Percentiles rank a stretch among this genome's conserved stretches.
These are phyloP conservation scores for Ascochyta pisi DNA, from an alignment of 2,329 filamentous ascomycete species.

Conservation along the genomic window DNA sequence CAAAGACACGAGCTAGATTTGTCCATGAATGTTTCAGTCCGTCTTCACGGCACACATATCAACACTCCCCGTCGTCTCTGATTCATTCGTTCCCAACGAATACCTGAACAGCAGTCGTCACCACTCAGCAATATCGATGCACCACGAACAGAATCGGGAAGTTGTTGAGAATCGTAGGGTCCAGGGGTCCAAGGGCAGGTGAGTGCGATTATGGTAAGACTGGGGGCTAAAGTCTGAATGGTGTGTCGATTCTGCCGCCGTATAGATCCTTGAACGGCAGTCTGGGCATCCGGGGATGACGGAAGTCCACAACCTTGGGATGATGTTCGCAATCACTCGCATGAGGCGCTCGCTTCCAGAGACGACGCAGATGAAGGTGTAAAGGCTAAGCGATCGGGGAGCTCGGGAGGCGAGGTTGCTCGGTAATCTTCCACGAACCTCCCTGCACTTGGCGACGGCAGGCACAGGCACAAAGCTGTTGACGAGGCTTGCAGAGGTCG, in stretches of 20 bases:
- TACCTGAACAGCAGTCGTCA: slow-evolving; percentile 4
- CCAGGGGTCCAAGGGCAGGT: slow-evolving; percentile 13
- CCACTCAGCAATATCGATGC: slow-evolving; percentile 12
- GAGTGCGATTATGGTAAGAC: slow-evolving; percentile 14
- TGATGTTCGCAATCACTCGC: slow-evolving; percentile 11
- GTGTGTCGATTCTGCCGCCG: slow-evolving; percentile 26
- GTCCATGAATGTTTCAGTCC: slow-evolving; percentile 5
- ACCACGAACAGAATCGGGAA: slow-evolving; percentile 25
- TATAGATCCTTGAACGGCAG: slow-evolving; percentile 23
- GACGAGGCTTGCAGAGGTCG: slow-evolving; percentile 17
- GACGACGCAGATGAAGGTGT: slow-evolving; percentile 8
- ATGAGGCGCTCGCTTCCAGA: slow-evolving; percentile 3
- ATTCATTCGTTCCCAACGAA: not conserved
- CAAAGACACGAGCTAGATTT: slow-evolving; percentile 1
- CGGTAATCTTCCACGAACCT: slow-evolving; percentile 7
- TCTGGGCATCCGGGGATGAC: slow-evolving; percentile 24
- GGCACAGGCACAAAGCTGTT: slow-evolving; percentile 6
- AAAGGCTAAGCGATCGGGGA: slow-evolving; percentile 23
- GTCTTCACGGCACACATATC: slow-evolving; percentile 2
- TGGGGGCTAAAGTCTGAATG: slow-evolving; percentile 6
- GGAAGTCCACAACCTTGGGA: slow-evolving; percentile 24
- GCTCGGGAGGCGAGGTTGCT: slow-evolving; percentile 19
- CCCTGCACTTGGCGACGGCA: slow-evolving; percentile 1
- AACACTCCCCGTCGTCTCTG: slow-evolving; percentile 1
- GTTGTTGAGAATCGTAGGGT: slow-evolving; percentile 21